These are phyloP conservation scores for Microdochium nivale DNA, from an alignment of 2,329 filamentous ascomycete species.

Conservation along the genomic window DNA sequence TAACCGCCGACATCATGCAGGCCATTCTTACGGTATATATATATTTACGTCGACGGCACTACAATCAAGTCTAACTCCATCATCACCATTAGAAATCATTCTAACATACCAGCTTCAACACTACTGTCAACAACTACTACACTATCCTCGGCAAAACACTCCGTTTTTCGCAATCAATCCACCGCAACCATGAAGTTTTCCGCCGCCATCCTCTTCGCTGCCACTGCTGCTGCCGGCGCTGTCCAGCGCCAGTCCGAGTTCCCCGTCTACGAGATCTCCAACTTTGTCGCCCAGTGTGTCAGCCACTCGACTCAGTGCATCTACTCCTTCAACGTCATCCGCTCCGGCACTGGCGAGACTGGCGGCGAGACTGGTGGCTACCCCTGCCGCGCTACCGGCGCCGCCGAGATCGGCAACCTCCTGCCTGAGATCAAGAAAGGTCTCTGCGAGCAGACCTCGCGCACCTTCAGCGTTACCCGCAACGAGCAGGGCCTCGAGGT, in stretches of 20 bases:
- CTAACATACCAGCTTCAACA: no score
- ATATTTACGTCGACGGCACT: no score
- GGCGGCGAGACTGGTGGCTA: background rate
- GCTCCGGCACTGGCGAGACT: conserved; percentile 1
- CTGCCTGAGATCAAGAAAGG: conserved; percentile 1
- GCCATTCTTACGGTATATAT: no score
- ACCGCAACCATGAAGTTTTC: conserved; percentile 1
- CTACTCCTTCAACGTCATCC: conserved; percentile 1
- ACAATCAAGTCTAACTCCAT: no score
- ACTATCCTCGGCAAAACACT: no score
- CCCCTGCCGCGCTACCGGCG: background rate
- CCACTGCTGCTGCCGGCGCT: background rate
- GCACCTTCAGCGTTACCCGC: conserved; percentile 1
- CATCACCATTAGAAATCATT: no score
- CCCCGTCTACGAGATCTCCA: conserved; percentile 1
- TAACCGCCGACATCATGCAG: no score
- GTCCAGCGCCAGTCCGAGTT: background rate
- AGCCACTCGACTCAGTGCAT: conserved; percentile 1
- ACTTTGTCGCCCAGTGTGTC: background rate
- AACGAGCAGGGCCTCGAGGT: background rate
- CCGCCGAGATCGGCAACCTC: background rate
- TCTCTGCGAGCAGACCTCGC: conserved; percentile 1
- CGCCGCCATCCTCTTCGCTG: conserved; percentile 1
- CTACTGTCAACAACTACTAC: no score
- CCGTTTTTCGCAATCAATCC: no score